Conservation (phyloP, 371 early-diverging fungal species). For the Thermomucor indicae-seudaticae region DNA sequence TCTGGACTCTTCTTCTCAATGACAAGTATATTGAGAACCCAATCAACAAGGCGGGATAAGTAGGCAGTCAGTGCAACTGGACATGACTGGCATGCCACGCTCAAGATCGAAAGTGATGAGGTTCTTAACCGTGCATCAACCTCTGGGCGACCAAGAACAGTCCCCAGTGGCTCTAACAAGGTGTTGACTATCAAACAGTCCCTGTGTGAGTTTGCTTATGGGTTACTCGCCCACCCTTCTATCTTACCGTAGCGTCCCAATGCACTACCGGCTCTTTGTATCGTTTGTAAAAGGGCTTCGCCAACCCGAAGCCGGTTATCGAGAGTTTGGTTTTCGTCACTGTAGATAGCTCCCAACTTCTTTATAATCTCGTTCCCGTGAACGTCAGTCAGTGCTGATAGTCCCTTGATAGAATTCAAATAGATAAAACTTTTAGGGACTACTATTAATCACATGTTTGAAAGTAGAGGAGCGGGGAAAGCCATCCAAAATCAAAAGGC, state of each 20-base stretch:
- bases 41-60: slow-evolving; percentile 61
- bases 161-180: slow-evolving; percentile 63
- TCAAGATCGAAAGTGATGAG: slow-evolving; percentile 74
- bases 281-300: slow-evolving; percentile 83
- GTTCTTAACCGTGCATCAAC: slow-evolving; percentile 37
- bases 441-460: not conserved
- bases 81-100: slow-evolving; percentile 69
- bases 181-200: slow-evolving; percentile 39
- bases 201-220: not conserved
- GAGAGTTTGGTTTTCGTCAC: slow-evolving; percentile 43
- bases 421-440: slow-evolving; percentile 67
- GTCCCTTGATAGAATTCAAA: slow-evolving; percentile 84
- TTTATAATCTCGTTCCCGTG: slow-evolving; percentile 68
- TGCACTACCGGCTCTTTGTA: slow-evolving; percentile 74
- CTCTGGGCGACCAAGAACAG: slow-evolving; percentile 49
- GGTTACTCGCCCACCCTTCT: not conserved
- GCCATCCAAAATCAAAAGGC: not conserved
- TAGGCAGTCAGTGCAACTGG: slow-evolving; percentile 66
- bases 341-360: slow-evolving; percentile 65
- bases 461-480: not conserved
- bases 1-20: slow-evolving; percentile 58
- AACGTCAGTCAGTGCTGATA: slow-evolving; percentile 76
- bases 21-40: slow-evolving; percentile 63
- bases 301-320: slow-evolving; percentile 83
- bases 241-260: slow-evolving; percentile 68